Evolutionary conservation across 2,329 filamentous ascomycete species (phyloP).

Genomic region (Camillea tinctor): DNA sequence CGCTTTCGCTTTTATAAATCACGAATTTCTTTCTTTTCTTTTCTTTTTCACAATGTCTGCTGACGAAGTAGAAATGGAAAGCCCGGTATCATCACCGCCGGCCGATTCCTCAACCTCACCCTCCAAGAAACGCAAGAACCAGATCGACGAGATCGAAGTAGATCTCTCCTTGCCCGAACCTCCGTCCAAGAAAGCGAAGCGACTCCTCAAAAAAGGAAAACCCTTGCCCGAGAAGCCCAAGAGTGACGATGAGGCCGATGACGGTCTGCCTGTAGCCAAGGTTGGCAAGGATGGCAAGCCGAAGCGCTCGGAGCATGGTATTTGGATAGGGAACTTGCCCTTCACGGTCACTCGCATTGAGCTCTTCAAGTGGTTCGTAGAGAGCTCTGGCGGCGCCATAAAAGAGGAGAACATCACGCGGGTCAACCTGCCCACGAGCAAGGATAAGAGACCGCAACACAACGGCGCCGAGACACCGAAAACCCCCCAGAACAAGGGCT

Average conservation of each 20-base stretch:
- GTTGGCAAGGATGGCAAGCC: conserved; percentile 42
- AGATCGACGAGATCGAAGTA: conserved; percentile 77
- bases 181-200: conserved; percentile 89
- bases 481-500: conserved; percentile 74
- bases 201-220: conserved; percentile 84
- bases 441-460: conserved; percentile 32
- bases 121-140: conserved; percentile 71
- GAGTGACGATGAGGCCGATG: conserved; percentile 41
- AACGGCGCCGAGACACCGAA: conserved; percentile 19
- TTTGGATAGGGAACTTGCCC: conserved; percentile 97
- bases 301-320: conserved; percentile 73
- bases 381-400: conserved; percentile 65
- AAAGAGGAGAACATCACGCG: conserved; percentile 74
- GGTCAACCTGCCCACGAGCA: conserved; percentile 72
- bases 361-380: conserved; percentile 76
- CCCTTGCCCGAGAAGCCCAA: conserved; percentile 46
- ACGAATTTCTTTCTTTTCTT: not conserved
- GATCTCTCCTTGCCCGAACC: conserved; percentile 88
- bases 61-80: conserved; percentile 10
- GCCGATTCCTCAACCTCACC: conserved; percentile 19
- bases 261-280: conserved; percentile 25
- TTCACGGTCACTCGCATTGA: conserved; percentile 75
- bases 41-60: conserved; percentile 15
- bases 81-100: conserved; percentile 11
- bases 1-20: not conserved